Conservation (phyloP, 2,329 filamentous ascomycete species). For the Coniella vitis region DNA sequence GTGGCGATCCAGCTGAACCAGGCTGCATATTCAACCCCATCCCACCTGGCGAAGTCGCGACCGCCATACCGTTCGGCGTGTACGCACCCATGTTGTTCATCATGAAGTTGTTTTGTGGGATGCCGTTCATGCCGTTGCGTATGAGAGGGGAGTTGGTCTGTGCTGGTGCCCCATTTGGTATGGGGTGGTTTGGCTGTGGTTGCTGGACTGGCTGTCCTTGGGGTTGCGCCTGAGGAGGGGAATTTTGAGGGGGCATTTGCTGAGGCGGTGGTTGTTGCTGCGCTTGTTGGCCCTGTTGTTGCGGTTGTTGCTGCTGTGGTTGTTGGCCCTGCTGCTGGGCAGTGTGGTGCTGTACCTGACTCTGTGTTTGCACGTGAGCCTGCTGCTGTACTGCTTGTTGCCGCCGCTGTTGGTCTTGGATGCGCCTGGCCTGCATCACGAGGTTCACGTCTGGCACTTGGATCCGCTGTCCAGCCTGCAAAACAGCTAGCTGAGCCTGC, state of each 20-base stretch:
- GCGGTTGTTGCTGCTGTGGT: constrained; percentile 24
- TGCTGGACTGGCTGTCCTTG: constrained; percentile 23
- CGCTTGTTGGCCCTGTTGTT: constrained; percentile 29
- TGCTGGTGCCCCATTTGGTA: constrained; percentile 19
- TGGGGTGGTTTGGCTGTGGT: constrained; percentile 29
- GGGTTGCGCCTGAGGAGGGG: constrained; percentile 22
- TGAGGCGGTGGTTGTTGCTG: too few species aligned
- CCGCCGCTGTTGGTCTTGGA: constrained; percentile 56
- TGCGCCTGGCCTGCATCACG: constrained; percentile 57
- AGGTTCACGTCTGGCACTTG: constrained; percentile 48
- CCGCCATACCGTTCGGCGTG: constrained; percentile 34
- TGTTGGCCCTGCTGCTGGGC: constrained; percentile 31
- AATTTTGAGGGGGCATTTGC: constrained; percentile 22
- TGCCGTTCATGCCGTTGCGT: constrained; percentile 28
- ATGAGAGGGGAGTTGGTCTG: constrained; percentile 17
- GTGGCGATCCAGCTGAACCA: constrained; percentile 38
- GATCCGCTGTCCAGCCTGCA: constrained; percentile 54
- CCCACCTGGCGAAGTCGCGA: constrained; percentile 37
- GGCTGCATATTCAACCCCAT: constrained; percentile 39
- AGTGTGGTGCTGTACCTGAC: constrained; percentile 32
- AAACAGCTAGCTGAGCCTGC: constrained; percentile 62
- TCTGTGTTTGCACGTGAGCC: constrained; percentile 27
- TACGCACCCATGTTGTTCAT: constrained; percentile 46
- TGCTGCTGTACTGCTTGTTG: constrained; percentile 14
- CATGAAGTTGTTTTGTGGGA: constrained; percentile 47